These are phyloP conservation scores for Ceratobasidium sp. DNA, from an alignment of 1,284 basidiomycete genomes.

Conservation along the genomic window DNA sequence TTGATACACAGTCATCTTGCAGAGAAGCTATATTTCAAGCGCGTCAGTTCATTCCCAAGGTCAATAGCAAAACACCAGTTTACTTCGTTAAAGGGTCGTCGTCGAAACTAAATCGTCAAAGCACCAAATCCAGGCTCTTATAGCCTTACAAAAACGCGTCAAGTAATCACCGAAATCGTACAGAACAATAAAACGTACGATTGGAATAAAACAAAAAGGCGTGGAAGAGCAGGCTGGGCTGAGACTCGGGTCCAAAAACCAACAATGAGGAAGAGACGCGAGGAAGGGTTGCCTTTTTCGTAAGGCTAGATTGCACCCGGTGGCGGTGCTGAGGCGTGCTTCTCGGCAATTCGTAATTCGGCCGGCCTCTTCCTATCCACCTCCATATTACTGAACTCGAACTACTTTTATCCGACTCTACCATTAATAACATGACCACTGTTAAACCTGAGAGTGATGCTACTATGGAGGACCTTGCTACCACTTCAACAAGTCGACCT, in stretches of 20 bases:
- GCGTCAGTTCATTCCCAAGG: not conserved
- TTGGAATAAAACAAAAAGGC: conserved; percentile 13
- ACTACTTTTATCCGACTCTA: not conserved
- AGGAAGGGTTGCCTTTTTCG: conserved; percentile 33
- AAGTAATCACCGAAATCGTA: not conserved
- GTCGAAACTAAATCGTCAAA: not conserved
- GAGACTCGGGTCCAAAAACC: conserved; percentile 4
- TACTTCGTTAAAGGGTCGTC: conserved; percentile 12
- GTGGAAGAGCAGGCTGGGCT: not conserved
- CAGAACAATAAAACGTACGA: conserved; percentile 33
- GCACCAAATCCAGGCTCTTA: conserved; percentile 7
- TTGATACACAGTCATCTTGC: conserved; percentile 75
- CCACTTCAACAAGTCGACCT: not conserved
- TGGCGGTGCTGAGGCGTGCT: conserved; percentile 16
- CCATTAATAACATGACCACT: not conserved
- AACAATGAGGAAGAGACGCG: conserved; percentile 35
- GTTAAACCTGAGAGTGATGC: conserved; percentile 5
- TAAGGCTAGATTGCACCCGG: not conserved
- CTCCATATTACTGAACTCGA: not conserved
- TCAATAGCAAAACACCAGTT: not conserved
- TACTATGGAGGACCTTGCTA: not conserved
- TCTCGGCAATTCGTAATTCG: not conserved
- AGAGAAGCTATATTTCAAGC: conserved; percentile 12
- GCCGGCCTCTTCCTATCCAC: not conserved
- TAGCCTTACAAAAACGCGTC: conserved; percentile 22